Percentiles rank a stretch among this genome's conserved stretches.
Conservation (phyloP, 352 stramenopile genomes). For the Phytophthora rubi region DNA sequence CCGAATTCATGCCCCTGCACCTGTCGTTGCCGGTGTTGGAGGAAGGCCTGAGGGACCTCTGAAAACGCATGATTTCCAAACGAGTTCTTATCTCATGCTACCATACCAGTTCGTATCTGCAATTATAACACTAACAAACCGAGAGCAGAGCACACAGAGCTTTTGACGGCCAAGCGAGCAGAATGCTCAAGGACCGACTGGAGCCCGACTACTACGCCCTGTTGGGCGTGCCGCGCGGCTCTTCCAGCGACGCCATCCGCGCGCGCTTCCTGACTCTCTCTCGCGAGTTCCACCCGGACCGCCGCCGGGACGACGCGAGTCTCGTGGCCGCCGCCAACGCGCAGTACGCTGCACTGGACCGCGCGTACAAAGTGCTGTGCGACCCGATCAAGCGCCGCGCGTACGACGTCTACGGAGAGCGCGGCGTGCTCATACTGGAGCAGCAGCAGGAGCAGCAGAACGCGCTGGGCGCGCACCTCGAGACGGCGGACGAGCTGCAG, state of each 20-base stretch:
- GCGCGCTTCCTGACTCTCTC: constrained; percentile 72
- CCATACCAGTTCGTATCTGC: too few species aligned
- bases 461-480: constrained; percentile 52
- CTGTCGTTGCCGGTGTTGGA: background rate
- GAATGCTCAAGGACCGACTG: too few species aligned
- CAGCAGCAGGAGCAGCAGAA: constrained; percentile 34
- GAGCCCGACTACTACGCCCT: too few species aligned
- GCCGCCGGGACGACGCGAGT: constrained; percentile 41
- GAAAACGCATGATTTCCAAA: too few species aligned
- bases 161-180: too few species aligned
- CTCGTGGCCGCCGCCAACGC: constrained; percentile 72
- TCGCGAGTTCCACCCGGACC: constrained; percentile 87
- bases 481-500: constrained; percentile 57
- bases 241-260: constrained; percentile 63
- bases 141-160: too few species aligned
- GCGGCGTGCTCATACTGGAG: constrained; percentile 71
- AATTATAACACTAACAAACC: too few species aligned
- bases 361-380: constrained; percentile 84
- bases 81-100: too few species aligned
- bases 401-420: constrained; percentile 83
- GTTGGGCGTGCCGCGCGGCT: too few species aligned
- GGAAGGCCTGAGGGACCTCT: constrained; percentile 12
- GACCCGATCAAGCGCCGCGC: constrained; percentile 69
- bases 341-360: constrained; percentile 81
- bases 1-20: background rate